Evolutionary conservation across 768 basidiomycete genomes (phyloP), one percentile per base, ranked within the genome.

Genomic region (Pholiota molesta): DNA sequence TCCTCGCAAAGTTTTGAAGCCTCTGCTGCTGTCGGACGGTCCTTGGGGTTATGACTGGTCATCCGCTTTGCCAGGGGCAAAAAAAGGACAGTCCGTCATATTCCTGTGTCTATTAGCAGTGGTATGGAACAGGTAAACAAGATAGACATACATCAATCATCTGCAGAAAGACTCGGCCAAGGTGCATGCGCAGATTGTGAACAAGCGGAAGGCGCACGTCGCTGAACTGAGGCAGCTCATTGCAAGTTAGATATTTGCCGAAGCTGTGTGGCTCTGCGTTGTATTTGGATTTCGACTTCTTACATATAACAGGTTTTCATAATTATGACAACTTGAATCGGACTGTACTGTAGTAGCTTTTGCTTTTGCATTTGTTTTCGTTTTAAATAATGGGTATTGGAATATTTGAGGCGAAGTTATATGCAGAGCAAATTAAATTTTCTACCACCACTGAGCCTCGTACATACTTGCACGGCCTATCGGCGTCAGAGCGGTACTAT

Each of bases 151-250:
- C 47, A 4, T 49, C 47, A 23, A 49, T 49, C 47, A 49, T 49
- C 10, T 49, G 5, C 21, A 49, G 2, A 26, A 49, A 28, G 13
- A 49, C 47, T 0, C 23, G 19, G 5, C 47, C 47, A 26, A n/a
- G 39, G 65, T 79, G 4, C 86, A 88, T 68, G 65, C 74, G 2
- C 89, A 91, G 55, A 77, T 91, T 53, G 74, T 84, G 42, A 81
- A 78, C 60, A 83, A 81, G 62, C 82, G 86, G 21, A 76, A 83
- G 17, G 71, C 73, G 5, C 89, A 90, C 68, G 81, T 84, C 21
- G 72, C 75, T 37, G 74, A 71, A 39, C 72, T 88, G 58, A 74
- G 71, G 31, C 72, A 78, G 62, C 40, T 65, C 56, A 49, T 54
- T 47, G 58, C 54, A 55, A 19, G 21, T 44, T 40, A 49, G 42